These are phyloP conservation scores for Ustilago hordei DNA, from an alignment of 1,284 basidiomycete genomes.

Conservation along the genomic window DNA sequence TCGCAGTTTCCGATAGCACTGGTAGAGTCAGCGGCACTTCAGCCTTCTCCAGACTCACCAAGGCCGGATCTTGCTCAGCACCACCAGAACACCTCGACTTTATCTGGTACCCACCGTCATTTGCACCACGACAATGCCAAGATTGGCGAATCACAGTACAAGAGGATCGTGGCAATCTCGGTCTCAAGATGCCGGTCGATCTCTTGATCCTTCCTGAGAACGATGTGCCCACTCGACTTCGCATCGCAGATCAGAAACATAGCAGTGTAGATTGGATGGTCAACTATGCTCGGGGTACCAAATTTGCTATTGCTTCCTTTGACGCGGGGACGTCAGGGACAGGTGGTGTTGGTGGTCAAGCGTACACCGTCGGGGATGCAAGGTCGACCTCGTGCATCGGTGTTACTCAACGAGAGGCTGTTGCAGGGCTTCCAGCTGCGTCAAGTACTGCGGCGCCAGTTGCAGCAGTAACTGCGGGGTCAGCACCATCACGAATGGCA, in stretches of 20 bases:
- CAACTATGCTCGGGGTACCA: conserved; percentile 45
- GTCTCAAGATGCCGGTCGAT: conserved; percentile 44
- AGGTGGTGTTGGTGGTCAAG: conserved; percentile 41
- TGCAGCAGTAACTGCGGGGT: conserved; percentile 5
- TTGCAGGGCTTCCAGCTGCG: conserved; percentile 32
- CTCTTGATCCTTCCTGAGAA: conserved; percentile 47
- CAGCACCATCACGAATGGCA: conserved; percentile 26
- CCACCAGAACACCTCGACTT: conserved; percentile 48
- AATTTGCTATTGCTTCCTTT: conserved; percentile 38
- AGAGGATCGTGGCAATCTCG: conserved; percentile 43
- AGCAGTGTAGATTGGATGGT: conserved; percentile 42
- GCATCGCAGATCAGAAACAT: conserved; percentile 15
- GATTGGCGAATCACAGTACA: conserved; percentile 44
- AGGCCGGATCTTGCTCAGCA: conserved; percentile 32
- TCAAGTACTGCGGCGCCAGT: conserved; percentile 26
- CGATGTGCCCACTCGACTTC: conserved; percentile 28
- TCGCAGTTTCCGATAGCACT: conserved; percentile 46
- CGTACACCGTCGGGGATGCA: conserved; percentile 32
- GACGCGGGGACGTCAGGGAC: conserved; percentile 39
- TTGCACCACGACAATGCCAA: conserved; percentile 37
- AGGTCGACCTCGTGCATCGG: conserved; percentile 26
- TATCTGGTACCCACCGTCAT: conserved; percentile 38
- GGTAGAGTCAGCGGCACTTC: conserved; percentile 37
- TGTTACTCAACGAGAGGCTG: conserved; percentile 12
- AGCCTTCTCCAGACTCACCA: conserved; percentile 14